Evolutionary conservation across 2,329 filamentous ascomycete species (phyloP).

Genomic region (Capronia epimyces): DNA sequence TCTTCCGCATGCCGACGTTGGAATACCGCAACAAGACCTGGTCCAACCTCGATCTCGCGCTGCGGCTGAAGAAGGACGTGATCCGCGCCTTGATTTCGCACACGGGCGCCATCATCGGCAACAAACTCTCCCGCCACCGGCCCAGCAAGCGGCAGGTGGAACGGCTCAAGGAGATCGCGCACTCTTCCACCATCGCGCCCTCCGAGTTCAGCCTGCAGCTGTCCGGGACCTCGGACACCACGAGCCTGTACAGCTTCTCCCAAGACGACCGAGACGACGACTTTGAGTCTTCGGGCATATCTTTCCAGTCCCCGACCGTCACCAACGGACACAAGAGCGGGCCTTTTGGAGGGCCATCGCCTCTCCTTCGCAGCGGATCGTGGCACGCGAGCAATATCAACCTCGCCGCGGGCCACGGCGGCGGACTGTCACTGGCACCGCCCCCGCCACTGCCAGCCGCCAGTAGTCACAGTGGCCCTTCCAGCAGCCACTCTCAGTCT

Average conservation of each 20-base stretch:
- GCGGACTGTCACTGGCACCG: background rate
- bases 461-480: background rate
- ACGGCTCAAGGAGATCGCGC: slow-evolving; percentile 77
- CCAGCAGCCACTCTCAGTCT: background rate
- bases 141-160: slow-evolving; percentile 73
- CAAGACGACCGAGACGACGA: slow-evolving; percentile 24
- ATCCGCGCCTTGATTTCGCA: slow-evolving; percentile 92
- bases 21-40: slow-evolving; percentile 99
- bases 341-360: slow-evolving; percentile 11
- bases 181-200: slow-evolving; percentile 58
- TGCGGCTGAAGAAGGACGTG: slow-evolving; percentile 89
- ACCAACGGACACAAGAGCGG: slow-evolving; percentile 16
- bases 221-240: slow-evolving; percentile 25
- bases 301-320: slow-evolving; percentile 21
- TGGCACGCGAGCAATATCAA: slow-evolving; percentile 15
- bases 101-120: slow-evolving; percentile 91
- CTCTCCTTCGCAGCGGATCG: slow-evolving; percentile 15
- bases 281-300: slow-evolving; percentile 23
- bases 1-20: slow-evolving; percentile 88
- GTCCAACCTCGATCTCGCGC: slow-evolving; percentile 91
- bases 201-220: slow-evolving; percentile 32
- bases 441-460: background rate
- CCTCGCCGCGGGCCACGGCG: background rate
- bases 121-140: slow-evolving; percentile 88
- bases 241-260: slow-evolving; percentile 27